A percentile compares a stretch with the other conserved stretches of the same genome.
These are phyloP conservation scores for Puccinia polysora DNA, from an alignment of 1,284 basidiomycete species.

Conservation along the genomic window DNA sequence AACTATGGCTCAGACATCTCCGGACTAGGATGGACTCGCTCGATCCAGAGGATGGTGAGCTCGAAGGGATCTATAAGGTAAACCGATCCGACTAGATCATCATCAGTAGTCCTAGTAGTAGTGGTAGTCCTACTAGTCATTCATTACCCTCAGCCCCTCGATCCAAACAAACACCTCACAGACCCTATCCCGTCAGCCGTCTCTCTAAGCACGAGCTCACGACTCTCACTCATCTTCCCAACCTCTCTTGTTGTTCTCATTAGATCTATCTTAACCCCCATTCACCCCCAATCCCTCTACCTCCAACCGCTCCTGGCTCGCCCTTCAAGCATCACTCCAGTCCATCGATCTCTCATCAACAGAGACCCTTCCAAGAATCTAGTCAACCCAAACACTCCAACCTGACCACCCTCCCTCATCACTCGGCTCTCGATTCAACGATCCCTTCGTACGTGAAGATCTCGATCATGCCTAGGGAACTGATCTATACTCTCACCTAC, in stretches of 20 bases:
- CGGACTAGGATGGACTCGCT: neutral
- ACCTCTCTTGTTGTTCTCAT: no score
- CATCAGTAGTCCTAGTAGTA: no score
- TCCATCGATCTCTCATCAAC: neutral
- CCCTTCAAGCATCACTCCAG: neutral
- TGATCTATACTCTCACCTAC: constrained; percentile 12
- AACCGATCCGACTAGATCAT: no score
- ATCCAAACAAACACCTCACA: no score
- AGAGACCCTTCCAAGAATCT: neutral
- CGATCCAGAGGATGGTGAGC: neutral
- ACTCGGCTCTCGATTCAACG: neutral
- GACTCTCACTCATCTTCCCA: neutral
- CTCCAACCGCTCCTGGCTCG: neutral
- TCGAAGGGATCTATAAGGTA: constrained; percentile 2
- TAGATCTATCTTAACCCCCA: constrained; percentile 14
- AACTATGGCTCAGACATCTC: constrained; percentile 16
- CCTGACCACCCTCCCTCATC: neutral
- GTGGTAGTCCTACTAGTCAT: no score
- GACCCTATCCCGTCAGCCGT: no score
- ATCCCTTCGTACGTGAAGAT: neutral
- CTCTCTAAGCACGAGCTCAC: no score
- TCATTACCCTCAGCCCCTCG: no score
- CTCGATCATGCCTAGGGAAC: constrained; percentile 2
- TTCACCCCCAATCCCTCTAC: neutral
- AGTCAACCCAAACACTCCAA: neutral